Base-by-base conservation (phyloP, 441 rosid species). In the Pelargonium australe region DNA sequence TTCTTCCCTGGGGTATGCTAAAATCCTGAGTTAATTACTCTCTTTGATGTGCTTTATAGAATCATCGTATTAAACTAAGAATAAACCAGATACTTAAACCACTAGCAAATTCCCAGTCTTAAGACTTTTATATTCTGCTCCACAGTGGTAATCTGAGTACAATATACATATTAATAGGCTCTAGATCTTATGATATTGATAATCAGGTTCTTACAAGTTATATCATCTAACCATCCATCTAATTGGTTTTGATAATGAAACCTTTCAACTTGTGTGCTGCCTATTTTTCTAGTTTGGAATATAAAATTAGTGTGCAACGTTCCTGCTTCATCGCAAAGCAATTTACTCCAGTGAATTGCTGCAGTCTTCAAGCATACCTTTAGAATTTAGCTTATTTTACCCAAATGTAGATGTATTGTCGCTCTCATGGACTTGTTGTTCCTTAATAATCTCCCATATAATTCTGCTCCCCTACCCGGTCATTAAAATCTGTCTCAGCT, bases 1-100 rank as follows among this genome's bases (percentile, higher is more conserved):
- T 89, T 75, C 89, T 90, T 74, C 80, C 89, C 43, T 85, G 96
- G 94, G 90, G 97, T 90, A 34, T 66, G 75, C 23, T 11, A 64
- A 64, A 17, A 14, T 34, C 66, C n/a, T 64, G 19, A 7, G 66
- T 64, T 61, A 61, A 61, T 28, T 61, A 10, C 40, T 61, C 31
- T 25, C 64, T 20, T 23, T 60, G n/a, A 60, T 23, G 37, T 60
- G 64, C 64, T 60, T 23, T 23, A 60, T 11, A 60, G 6, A 60
- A 31, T 60, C 64, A 60, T 23, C 34, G 13, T 60, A 20, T 60
- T 10, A 12, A 60, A 60, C 64, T 60, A 14, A 61, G 31, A 61
- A 25, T 61, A 61, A 61, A 61, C 41, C 64, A 61, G 40, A 61
- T 61, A 61, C 40, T 61, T 25, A 61, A 41, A 61, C 41, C 64